Evolutionary conservation across 352 stramenopile species (phyloP), one percentile per base, ranked within the genome.

Genomic region (Phytopythium mirpurense): DNA sequence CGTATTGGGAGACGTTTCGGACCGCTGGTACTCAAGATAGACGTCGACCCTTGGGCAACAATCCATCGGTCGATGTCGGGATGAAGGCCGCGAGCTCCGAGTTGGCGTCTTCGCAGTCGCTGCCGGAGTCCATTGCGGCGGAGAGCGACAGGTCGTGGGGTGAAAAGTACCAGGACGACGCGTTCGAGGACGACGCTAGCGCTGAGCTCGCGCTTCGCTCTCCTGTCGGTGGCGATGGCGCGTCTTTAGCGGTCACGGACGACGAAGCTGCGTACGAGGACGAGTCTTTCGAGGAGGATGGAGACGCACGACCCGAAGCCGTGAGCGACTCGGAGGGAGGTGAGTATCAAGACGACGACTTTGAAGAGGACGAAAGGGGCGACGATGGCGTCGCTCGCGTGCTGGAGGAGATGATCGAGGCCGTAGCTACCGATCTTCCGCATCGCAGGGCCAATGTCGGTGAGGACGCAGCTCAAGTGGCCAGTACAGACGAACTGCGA

Each of bases 171-270:
- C n/a, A 46, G 18, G 34, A 54, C 34, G 45, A 57, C 14, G 24
- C 10, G 12, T 64, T 68, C 18, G 45, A 61, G 2, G 43, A 34
- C 15, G 56, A 60, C 5, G 51, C n/a, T 23, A 31, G 19, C 5
- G 27, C 29, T 1, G 10, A 44, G 2, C 8, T 3, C 11, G 11
- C 38, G 18, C 10, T 5, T 35, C 19, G 16, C 27, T 5, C 2
- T 18, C 18, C 6, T 34, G 10, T 37, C 36, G 48, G 19, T 32
- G 41, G 18, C 0, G 11, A 38, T 1, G 11, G 32, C 8, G 26
- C n/a, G 27, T 21, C 8, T 14, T 27, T 35, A 8, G 21, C 19
- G 14, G 27, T 36, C 6, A 15, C 3, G 12, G 26, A 44, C 8
- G 31, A 37, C 3, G 34, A 63, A 11, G 19, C 21, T 14, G 43